Conservation (phyloP, 495 filamentous ascomycete species). For the Recurvomyces mirabilis region DNA sequence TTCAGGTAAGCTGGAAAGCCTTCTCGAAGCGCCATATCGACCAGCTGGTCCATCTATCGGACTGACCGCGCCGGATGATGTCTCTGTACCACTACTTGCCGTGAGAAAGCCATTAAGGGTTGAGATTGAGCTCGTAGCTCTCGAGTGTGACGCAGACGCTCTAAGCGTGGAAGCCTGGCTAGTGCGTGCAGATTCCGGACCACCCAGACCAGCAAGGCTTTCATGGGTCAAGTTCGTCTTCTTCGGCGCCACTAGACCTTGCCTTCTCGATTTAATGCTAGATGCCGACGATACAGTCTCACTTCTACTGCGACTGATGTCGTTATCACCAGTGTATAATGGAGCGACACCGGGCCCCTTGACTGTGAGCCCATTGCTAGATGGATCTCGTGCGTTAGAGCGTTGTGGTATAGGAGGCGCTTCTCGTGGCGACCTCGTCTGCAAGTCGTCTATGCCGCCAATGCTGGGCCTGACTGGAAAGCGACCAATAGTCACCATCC, state of each 20-base stretch:
- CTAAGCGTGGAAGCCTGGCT: slow-evolving; percentile 14
- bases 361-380: slow-evolving; percentile 24
- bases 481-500: slow-evolving; percentile 55
- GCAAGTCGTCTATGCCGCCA: slow-evolving; percentile 29
- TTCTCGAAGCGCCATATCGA: slow-evolving; percentile 45
- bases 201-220: slow-evolving; percentile 63
- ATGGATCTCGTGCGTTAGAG: slow-evolving; percentile 68
- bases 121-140: slow-evolving; percentile 14
- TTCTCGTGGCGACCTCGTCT: slow-evolving; percentile 20
- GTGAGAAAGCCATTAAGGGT: slow-evolving; percentile 7
- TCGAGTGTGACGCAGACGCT: slow-evolving; percentile 5
- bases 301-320: slow-evolving; percentile 80
- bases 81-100: slow-evolving; percentile 15
- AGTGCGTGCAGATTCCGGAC: slow-evolving; percentile 38
- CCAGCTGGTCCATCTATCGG: slow-evolving; percentile 35
- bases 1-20: slow-evolving; percentile 74
- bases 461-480: slow-evolving; percentile 76
- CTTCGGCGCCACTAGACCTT: slow-evolving; percentile 56
- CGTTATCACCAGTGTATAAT: slow-evolving; percentile 52
- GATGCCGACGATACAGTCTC: slow-evolving; percentile 63
- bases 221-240: slow-evolving; percentile 63
- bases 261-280: slow-evolving; percentile 51
- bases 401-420: slow-evolving; percentile 61
- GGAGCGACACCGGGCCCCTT: slow-evolving; percentile 58
- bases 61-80: slow-evolving; percentile 22